Evolutionary conservation across 306 rosid species (phyloP).

Genomic region (Acacia crassicarpa): DNA sequence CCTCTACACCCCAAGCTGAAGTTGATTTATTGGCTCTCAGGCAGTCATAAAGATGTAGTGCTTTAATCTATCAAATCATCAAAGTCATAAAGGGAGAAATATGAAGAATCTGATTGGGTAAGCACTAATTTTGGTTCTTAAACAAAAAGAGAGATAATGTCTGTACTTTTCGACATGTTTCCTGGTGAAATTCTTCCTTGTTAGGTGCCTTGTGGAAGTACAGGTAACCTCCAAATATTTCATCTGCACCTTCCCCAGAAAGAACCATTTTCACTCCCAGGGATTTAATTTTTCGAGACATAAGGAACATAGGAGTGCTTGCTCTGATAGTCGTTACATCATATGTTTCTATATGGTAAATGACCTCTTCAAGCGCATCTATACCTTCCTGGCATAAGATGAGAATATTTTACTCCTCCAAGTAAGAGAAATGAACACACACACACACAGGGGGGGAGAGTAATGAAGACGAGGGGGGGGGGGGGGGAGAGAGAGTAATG

Average conservation of each 20-base stretch:
- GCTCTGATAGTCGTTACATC: constrained; percentile 98
- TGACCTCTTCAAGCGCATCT: constrained; percentile 98
- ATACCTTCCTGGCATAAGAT: constrained; percentile 80
- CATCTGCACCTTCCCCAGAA: constrained; percentile 99
- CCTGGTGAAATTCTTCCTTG: constrained; percentile 88
- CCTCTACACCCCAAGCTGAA: constrained; percentile 99
- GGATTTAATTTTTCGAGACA: constrained; percentile 97
- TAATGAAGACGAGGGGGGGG: background rate
- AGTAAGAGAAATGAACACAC: background rate
- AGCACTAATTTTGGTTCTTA: constrained; percentile 1
- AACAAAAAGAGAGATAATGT: constrained; percentile 7
- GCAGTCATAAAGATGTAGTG: constrained; percentile 96
- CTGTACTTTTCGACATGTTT: constrained; percentile 86
- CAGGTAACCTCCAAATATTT: constrained; percentile 95
- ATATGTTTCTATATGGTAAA: constrained; percentile 91
- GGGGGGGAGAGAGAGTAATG: background rate
- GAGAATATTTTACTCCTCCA: constrained; percentile 18
- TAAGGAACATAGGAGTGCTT: constrained; percentile 97
- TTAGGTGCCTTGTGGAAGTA: constrained; percentile 98
- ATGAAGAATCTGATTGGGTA: background rate
- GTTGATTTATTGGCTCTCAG: constrained; percentile 95
- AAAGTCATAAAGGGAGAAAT: constrained; percentile 6
- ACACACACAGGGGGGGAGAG: background rate
- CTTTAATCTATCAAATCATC: constrained; percentile 65
- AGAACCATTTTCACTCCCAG: constrained; percentile 99